Percentiles rank a stretch among this genome's conserved stretches.
Conservation (phyloP, 768 basidiomycete genomes). For the Artomyces pyxidatus region DNA sequence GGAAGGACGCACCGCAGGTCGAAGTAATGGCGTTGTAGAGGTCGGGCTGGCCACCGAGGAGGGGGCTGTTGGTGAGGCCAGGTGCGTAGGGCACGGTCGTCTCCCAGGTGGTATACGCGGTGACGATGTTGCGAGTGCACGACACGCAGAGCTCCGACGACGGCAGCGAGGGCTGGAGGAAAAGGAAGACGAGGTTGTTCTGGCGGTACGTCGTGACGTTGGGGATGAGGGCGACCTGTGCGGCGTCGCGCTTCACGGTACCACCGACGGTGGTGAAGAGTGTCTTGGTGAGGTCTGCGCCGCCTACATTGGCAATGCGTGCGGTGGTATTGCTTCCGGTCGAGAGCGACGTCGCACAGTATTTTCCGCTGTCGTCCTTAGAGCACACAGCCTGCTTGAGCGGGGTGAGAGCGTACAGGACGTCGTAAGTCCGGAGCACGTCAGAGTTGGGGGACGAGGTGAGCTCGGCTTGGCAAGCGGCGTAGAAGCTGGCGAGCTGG, state of each 20-base stretch:
- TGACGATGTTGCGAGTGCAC: constrained; percentile 74
- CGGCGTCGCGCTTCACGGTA: constrained; percentile 19
- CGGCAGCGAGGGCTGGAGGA: constrained; percentile 48
- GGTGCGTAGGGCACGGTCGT: constrained; percentile 63
- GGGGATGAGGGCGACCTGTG: constrained; percentile 32
- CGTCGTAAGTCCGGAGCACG: constrained; percentile 69
- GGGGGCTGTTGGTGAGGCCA: constrained; percentile 54
- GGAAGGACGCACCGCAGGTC: constrained; percentile 68
- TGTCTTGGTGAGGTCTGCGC: constrained; percentile 8
- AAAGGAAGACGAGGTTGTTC: constrained; percentile 75
- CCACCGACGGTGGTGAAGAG: constrained; percentile 14
- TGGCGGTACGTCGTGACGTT: constrained; percentile 46
- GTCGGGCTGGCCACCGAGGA: constrained; percentile 55
- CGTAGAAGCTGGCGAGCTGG: constrained; percentile 61
- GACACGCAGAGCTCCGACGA: constrained; percentile 60
- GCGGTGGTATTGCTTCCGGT: constrained; percentile 21
- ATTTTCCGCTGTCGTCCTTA: constrained; percentile 62
- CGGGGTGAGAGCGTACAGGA: constrained; percentile 65
- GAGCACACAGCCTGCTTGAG: constrained; percentile 63
- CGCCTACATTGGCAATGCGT: constrained; percentile 14
- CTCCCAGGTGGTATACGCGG: constrained; percentile 73
- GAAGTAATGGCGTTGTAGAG: constrained; percentile 56
- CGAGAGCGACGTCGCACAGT: constrained; percentile 52
- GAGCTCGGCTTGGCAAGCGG: constrained; percentile 66
- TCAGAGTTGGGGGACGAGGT: constrained; percentile 35